Evolutionary conservation across 2,329 filamentous ascomycete species (phyloP).

Genomic region (Magnaporthales sp.): DNA sequence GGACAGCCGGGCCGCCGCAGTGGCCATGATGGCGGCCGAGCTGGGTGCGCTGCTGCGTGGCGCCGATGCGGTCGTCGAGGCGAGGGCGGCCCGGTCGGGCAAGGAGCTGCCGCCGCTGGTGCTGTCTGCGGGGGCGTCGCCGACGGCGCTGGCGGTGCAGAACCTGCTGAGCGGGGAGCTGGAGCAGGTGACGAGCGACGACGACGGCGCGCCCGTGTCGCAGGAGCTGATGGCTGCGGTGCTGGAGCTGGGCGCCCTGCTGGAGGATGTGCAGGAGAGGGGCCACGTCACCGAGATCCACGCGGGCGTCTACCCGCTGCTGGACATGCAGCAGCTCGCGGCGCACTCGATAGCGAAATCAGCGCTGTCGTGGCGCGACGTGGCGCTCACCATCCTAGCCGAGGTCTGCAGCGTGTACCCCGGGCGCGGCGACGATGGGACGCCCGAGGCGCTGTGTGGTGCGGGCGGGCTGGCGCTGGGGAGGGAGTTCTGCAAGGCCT

Average conservation of each 20-base stretch:
- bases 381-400: slow-evolving; percentile 61
- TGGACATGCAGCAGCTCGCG: slow-evolving; percentile 73
- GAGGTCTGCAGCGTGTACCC: slow-evolving; percentile 65
- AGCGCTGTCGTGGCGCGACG: slow-evolving; percentile 40
- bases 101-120: slow-evolving; percentile 24
- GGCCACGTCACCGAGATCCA: slow-evolving; percentile 39
- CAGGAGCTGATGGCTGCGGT: slow-evolving; percentile 19
- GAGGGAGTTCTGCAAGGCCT: slow-evolving; percentile 62
- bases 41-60: slow-evolving; percentile 43
- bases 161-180: slow-evolving; percentile 27
- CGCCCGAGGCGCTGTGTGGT: slow-evolving; percentile 58
- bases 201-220: slow-evolving; percentile 6
- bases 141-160: slow-evolving; percentile 60
- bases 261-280: slow-evolving; percentile 15
- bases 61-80: slow-evolving; percentile 17
- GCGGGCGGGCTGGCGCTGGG: slow-evolving; percentile 63
- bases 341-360: slow-evolving; percentile 47
- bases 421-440: slow-evolving; percentile 36
- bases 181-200: neutral
- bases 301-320: slow-evolving; percentile 65
- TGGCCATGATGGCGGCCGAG: slow-evolving; percentile 54
- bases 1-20: slow-evolving; percentile 39
- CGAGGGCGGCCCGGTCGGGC: neutral
- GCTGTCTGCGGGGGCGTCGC: slow-evolving; percentile 69
- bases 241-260: slow-evolving; percentile 19